Base-by-base conservation (phyloP, 2,329 filamentous ascomycete species). In the Penicillium sp. region DNA sequence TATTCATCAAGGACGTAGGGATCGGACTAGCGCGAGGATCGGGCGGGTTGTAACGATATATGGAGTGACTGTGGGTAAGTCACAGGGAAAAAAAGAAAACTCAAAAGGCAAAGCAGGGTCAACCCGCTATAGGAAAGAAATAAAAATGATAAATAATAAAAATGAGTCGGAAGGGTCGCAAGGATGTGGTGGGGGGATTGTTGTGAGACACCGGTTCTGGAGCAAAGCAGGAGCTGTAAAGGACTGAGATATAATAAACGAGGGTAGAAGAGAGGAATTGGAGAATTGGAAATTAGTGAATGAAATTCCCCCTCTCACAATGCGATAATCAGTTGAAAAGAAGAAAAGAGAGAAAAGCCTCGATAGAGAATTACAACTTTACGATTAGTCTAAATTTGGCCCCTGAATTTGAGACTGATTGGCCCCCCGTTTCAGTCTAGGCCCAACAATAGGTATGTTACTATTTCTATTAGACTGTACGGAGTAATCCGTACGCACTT, bases 351-450 rank as follows among this genome's bases (percentile, higher is more conserved):
- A 53, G 44, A 38, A 28, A 48, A 61, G 55, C 52, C 58, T 62
- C 57, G 55, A 53, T 50, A 30, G 44, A 30, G 40, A 14, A 45
- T 49, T 53, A 25, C 30, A 35, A 38, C 16, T 42, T 35, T 14
- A 36, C 36, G 43, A 50, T 48, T 30, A 35, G 46, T 40, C 53
- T 28, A 40, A 40, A 35, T 26, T 44, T 42, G 53, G 54, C 60
- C 61, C 61, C 60, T 62, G 58, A 59, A 55, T 55, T 55, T 46
- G 38, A 25, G 54, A 48, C 45, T 63, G 61, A 62, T 62, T 62
- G 61, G 56, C 31, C 42, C 58, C 52, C 26, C 50, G 61, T 64
- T 64, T 64, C 61, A 64, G 56, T 63, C 60, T 58, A 61, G 60
- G 59, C 58, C 51, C 25, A 26, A n/a, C 51, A 14, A n/a, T 40